These are phyloP conservation scores for Phoenix roebelenii DNA, from an alignment of 176 grass and related monocot species.

Conservation along the genomic window DNA sequence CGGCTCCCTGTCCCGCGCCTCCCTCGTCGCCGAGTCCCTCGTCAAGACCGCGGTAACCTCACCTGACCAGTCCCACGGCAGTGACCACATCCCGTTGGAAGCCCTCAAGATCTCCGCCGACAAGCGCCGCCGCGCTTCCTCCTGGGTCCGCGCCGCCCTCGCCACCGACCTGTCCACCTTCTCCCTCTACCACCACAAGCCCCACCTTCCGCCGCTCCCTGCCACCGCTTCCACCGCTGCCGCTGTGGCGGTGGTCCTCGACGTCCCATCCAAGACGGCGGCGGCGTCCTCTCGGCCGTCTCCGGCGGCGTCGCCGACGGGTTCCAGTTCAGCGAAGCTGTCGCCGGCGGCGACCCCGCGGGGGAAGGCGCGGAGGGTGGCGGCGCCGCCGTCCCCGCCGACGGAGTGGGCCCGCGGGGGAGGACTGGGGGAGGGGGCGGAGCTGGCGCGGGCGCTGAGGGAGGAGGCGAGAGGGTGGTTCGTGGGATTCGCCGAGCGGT, in stretches of 20 bases:
- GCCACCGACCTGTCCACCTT: conserved; percentile 29
- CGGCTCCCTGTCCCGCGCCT: conserved; percentile 43
- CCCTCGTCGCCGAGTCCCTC: conserved; percentile 41
- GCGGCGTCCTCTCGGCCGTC: conserved; percentile 8
- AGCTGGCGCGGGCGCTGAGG: conserved; percentile 51
- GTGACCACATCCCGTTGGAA: conserved; percentile 14
- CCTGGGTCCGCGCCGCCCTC: conserved; percentile 37
- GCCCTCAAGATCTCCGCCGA: conserved; percentile 21
- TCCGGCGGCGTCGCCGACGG: neutral
- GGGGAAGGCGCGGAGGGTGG: neutral
- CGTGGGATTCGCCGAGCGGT: conserved; percentile 82
- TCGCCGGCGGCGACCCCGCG: too few relatives aligned
- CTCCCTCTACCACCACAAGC: conserved; percentile 27
- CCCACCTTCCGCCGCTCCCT: neutral
- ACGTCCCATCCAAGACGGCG: conserved; percentile 19
- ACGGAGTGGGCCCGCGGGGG: conserved; percentile 55
- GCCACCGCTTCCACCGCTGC: neutral
- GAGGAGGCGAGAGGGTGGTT: conserved; percentile 70
- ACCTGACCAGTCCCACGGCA: neutral
- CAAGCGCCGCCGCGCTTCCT: conserved; percentile 21
- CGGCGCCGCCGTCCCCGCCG: conserved; percentile 1
- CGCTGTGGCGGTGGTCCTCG: conserved; percentile 12
- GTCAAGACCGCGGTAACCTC: conserved; percentile 17
- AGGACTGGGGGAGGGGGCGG: conserved; percentile 50
- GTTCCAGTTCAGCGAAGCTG: too few relatives aligned